Evolutionary conservation across 225 moss, liverwort and hornwort genomes (phyloP), one percentile per base, ranked within the genome.

Genomic region (Straminergon stramineum): DNA sequence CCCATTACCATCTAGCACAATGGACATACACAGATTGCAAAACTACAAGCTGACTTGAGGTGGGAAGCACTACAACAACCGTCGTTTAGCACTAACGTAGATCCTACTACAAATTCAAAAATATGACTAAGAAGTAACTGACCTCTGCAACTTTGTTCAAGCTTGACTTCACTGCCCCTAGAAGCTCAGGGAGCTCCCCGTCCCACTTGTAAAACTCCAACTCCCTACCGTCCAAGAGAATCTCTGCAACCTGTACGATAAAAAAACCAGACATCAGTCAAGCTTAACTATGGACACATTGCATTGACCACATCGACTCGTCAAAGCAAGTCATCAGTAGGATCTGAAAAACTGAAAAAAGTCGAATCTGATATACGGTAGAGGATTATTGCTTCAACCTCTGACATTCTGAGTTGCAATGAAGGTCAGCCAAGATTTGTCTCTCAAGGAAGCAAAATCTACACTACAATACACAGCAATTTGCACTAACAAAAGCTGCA

Each of bases 131-230:
- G 57, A 65, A 81, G 57, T 52, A 31, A 85, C 92, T 90, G 66
- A 99, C 99, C 96, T 95, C 95, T 31, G 99, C 97, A 83, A 95
- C 97, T 91, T 89, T 88, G 92, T 99, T 99, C 66, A 99, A 81
- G 80, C 82, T 97, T 30, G 67, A 92, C 91, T 97, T 99, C 88
- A 99, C 99, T 90, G 92, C 91, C 24, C 94, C 90, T 57, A 99
- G 70, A 86, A 97, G 89, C 73, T 95, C 86, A 89, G 93, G 88
- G n/a, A 99, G 95, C 85, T 99, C 99, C 87, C 96, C 97, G 61
- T 97, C 97, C 97, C 97, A 99, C 92, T 97, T 99, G 87, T 99
- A 99, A 76, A 99, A 99, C 89, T 97, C 97, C 92, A 99, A 90
- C 45, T 94, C 95, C 86, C 91, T 96, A 52, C 97, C 91, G 61